Evolutionary conservation across 306 rosid species (phyloP).

Genomic region (Malus fusca): DNA sequence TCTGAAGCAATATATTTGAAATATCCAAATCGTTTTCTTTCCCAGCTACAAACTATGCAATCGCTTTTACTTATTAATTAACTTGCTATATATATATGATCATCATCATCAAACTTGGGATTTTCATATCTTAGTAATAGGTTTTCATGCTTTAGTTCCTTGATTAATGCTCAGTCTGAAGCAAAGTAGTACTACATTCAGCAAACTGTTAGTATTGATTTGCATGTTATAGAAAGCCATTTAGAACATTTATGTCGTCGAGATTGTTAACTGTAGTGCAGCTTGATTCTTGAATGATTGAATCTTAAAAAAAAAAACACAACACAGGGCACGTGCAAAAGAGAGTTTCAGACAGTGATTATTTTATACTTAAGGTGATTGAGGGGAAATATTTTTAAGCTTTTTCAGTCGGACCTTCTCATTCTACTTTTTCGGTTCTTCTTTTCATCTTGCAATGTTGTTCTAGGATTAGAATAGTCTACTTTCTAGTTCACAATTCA

Average conservation of each 20-base stretch:
- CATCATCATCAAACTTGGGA: neutral
- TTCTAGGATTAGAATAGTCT: too few species aligned
- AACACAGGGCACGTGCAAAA: neutral
- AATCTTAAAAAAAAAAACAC: neutral
- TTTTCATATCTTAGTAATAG: neutral
- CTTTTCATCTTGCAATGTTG: neutral
- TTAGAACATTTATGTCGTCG: neutral
- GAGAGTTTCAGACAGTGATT: too few species aligned
- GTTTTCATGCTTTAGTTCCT: neutral
- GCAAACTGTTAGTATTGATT: neutral
- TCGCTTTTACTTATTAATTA: neutral
- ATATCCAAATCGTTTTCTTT: neutral
- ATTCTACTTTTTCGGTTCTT: neutral
- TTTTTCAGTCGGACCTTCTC: too few species aligned
- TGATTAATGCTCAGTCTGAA: too few species aligned
- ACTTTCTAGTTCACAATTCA: neutral
- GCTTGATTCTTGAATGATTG: neutral
- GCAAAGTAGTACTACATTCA: neutral
- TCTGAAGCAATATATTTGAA: slow-evolving; percentile 10
- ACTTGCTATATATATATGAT: neutral
- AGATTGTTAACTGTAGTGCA: neutral
- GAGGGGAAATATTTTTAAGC: neutral
- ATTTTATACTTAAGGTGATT: neutral
- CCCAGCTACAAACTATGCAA: neutral
- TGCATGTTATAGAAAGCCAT: neutral